Conservation (phyloP, 306 rosid species). For the Casuarina glauca region DNA sequence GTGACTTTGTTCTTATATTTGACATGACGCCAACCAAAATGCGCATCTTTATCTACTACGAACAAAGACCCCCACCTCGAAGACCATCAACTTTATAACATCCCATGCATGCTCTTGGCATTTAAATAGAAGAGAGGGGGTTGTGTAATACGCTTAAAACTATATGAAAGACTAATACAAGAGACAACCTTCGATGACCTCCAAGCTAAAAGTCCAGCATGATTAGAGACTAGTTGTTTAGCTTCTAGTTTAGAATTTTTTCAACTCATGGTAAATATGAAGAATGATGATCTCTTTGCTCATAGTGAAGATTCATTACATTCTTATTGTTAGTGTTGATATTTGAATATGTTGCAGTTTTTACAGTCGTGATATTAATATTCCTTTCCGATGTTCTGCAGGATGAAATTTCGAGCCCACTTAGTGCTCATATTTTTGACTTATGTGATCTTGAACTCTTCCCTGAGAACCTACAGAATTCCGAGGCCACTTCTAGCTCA, state of each 20-base stretch:
- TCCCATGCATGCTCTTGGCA: no score
- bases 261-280: slow-evolving; percentile 30
- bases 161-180: no score
- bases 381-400: slow-evolving; percentile 45
- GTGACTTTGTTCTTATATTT: slow-evolving; percentile 40
- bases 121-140: no score
- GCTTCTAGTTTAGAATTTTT: slow-evolving; percentile 35
- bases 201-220: slow-evolving; percentile 26
- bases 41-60: slow-evolving; percentile 44
- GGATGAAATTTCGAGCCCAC: slow-evolving; percentile 89
- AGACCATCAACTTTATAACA: slow-evolving; percentile 17
- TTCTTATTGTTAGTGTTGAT: slow-evolving; percentile 2
- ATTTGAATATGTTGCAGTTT: slow-evolving; percentile 13
- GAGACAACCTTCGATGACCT: slow-evolving; percentile 26
- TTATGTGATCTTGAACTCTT: slow-evolving; percentile 70
- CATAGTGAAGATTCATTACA: slow-evolving; percentile 31
- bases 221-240: slow-evolving; percentile 35
- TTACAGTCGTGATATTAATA: slow-evolving; percentile 34
- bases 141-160: no score
- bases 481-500: slow-evolving; percentile 79
- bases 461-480: slow-evolving; percentile 69
- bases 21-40: slow-evolving; percentile 50
- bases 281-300: slow-evolving; percentile 56
- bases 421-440: slow-evolving; percentile 64
- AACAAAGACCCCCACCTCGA: slow-evolving; percentile 26